Percentiles rank a stretch among this genome's conserved stretches.
phyloP scores from a whole-genome alignment of 495 filamentous ascomycete species.

The Aspergillus bridgeri region DNA sequence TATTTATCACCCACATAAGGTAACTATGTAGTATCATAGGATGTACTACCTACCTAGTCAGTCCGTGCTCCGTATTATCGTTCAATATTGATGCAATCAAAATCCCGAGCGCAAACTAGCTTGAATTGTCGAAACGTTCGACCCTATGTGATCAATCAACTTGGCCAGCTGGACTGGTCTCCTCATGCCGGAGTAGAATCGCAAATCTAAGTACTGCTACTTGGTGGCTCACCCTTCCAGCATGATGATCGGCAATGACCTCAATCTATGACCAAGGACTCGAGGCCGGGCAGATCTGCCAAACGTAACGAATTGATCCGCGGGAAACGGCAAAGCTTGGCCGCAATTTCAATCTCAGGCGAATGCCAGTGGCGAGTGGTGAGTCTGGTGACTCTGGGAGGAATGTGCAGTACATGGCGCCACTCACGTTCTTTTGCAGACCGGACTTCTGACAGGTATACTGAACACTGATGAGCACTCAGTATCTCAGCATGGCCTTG shows the following conservation, averaged over 20 bases:
- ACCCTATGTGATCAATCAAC: not conserved
- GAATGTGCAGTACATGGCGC: not conserved
- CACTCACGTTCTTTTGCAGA: not conserved
- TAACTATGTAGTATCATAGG: no score
- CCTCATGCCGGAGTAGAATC: not conserved
- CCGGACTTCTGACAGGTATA: not conserved
- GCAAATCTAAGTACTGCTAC: not conserved
- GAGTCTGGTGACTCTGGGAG: no score
- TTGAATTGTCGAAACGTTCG: not conserved
- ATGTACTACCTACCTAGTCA: no score
- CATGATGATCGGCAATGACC: constrained; percentile 7
- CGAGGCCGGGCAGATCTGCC: constrained; percentile 9
- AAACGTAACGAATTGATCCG: constrained; percentile 7
- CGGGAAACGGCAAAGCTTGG: constrained; percentile 10
- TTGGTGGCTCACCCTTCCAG: not conserved
- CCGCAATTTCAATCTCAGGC: not conserved
- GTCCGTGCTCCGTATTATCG: no score
- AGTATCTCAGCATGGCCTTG: no score
- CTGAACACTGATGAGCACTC: no score
- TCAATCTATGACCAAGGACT: constrained; percentile 4
- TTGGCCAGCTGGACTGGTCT: not conserved
- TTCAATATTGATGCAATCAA: not conserved
- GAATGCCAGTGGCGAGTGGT: no score
- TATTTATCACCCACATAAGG: no score
- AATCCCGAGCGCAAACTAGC: no score